Evolutionary conservation across 331 rosid species (phyloP).

Genomic region (Telfairia occidentalis): DNA sequence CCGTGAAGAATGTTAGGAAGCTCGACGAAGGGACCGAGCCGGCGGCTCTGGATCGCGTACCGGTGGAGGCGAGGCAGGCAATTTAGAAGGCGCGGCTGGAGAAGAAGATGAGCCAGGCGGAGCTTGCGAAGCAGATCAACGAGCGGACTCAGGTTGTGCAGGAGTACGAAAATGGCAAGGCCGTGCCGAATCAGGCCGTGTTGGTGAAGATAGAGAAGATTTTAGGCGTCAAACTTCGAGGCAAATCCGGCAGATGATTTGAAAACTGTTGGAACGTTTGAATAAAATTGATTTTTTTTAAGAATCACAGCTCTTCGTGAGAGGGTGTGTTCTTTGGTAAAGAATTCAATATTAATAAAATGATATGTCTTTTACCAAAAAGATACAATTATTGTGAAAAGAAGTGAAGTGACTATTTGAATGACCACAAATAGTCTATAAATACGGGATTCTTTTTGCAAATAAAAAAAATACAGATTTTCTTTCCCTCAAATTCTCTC

Average conservation of each 20-base stretch:
- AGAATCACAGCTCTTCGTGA: too few species aligned
- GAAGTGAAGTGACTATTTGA: too few species aligned
- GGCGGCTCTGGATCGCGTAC: constrained; percentile 48
- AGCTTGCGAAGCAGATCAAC: constrained; percentile 65
- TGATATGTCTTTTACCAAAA: too few species aligned
- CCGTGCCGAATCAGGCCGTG: constrained; percentile 61
- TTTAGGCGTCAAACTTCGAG: constrained; percentile 69
- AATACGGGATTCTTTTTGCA: too few species aligned
- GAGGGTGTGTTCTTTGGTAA: too few species aligned
- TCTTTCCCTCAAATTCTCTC: too few species aligned
- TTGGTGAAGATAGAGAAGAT: constrained; percentile 65
- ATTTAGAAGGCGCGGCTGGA: constrained; percentile 71
- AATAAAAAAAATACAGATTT: too few species aligned
- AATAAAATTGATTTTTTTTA: too few species aligned
- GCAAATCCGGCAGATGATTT: constrained; percentile 35
- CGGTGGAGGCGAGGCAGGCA: constrained; percentile 40
- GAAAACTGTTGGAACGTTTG: too few species aligned
- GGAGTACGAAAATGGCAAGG: constrained; percentile 82
- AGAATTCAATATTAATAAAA: too few species aligned
- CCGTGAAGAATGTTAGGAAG: constrained; percentile 37
- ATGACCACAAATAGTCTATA: too few species aligned
- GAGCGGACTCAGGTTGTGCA: constrained; percentile 70
- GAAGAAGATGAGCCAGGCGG: constrained; percentile 72
- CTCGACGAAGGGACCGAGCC: constrained; percentile 67
- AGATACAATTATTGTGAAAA: too few species aligned